Evolutionary conservation across 2,329 filamentous ascomycete genomes (phyloP), one percentile per base, ranked within the genome.

Genomic region (Penicillium sp.): DNA sequence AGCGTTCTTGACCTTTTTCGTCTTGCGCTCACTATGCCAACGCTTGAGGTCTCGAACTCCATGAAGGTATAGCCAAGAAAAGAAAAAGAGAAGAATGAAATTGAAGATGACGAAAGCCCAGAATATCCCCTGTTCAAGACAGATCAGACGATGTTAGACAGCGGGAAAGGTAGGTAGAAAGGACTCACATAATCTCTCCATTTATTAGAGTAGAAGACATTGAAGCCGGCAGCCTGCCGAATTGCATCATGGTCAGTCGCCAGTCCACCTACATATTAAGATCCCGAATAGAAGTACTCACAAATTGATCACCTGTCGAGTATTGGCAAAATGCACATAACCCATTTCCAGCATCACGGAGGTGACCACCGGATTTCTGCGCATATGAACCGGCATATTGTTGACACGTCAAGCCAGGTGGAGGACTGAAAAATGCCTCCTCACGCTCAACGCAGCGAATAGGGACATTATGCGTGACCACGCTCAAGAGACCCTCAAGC

Each of bases 241-340:
- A 13, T 26, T 26, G n/a, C 9, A 17, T n/a, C 47, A n/a, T 53
- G 33, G 33, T 35, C 38, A 38, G n/a, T 15, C 22, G 7, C 19
- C 15, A 33, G 3, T 13, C 19, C 17, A 19, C 28, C 12, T 22
- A 51, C 9, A 35, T 26, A 2, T 15, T 10, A 37, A 3, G 22
- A 19, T 26, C 12, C 24, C 35, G 19, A 44, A 45, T 26, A 17
- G 15, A 19, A 9, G 3, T 47, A 71, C 76, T 64, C 68, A 86
- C 83, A 68, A 88, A 91, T 67, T 87, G 76, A 65, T 89, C 86
- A 0, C 89, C 89, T 2, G 76, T 83, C 1, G 80, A 79, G 62
- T 85, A 89, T 63, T 88, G 85, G 66, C 89, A 92, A 71, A 85
- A 89, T 24, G 86, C 84, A 72, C 89, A 91, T 37, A 84, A 70